These are phyloP conservation scores for Abrus pulchellus DNA, from an alignment of 306 rosid species.

Conservation along the genomic window DNA sequence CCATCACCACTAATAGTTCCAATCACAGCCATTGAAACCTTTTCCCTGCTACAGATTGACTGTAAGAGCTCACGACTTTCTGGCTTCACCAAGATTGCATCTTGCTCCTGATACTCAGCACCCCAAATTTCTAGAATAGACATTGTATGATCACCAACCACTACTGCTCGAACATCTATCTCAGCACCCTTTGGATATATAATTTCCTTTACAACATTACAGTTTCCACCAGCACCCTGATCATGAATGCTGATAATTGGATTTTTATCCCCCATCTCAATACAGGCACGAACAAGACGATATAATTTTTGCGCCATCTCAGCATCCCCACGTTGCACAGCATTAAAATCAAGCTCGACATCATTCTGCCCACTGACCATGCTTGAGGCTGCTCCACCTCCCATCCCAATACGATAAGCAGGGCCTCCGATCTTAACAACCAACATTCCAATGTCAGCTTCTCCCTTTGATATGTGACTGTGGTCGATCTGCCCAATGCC, in stretches of 20 bases:
- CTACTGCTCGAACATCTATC: slow-evolving; percentile 75
- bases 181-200: slow-evolving; percentile 86
- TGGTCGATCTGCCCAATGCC: slow-evolving; percentile 96
- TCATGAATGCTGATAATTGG: slow-evolving; percentile 94
- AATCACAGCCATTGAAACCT: slow-evolving; percentile 93
- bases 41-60: slow-evolving; percentile 80
- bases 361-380: slow-evolving; percentile 99
- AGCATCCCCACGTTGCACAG: slow-evolving; percentile 97
- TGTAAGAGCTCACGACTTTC: slow-evolving; percentile 72
- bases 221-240: slow-evolving; percentile 97
- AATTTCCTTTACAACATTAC: slow-evolving; percentile 91
- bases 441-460: slow-evolving; percentile 88
- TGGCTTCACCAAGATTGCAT: slow-evolving; percentile 86
- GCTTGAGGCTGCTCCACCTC: slow-evolving; percentile 98
- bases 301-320: slow-evolving; percentile 96
- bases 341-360: slow-evolving; percentile 94
- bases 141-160: slow-evolving; percentile 93
- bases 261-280: slow-evolving; percentile 90
- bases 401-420: slow-evolving; percentile 96
- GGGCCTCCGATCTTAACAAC: slow-evolving; percentile 98
- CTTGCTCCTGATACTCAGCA: slow-evolving; percentile 96
- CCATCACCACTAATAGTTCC: slow-evolving; percentile 86
- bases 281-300: slow-evolving; percentile 92
- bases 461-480: slow-evolving; percentile 77
- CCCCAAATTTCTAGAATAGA: slow-evolving; percentile 97